These are phyloP conservation scores for Aspergillus baeticus DNA, from an alignment of 495 filamentous ascomycete species.

Conservation along the genomic window DNA sequence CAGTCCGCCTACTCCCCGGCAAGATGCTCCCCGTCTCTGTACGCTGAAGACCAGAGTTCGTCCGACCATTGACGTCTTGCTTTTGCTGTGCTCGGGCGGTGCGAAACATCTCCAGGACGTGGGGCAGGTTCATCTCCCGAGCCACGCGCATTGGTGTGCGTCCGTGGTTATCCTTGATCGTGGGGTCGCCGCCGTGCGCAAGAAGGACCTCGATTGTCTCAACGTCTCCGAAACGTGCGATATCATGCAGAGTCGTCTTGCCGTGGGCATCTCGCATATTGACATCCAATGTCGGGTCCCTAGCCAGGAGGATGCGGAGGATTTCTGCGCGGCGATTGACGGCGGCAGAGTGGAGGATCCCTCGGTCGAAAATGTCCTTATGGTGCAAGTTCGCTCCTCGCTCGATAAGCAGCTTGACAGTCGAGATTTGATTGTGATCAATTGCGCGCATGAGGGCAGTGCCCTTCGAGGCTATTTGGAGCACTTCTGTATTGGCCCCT, in stretches of 20 bases:
- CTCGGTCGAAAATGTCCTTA: constrained; percentile 8
- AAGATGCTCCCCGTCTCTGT: constrained; percentile 1
- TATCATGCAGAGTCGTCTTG: constrained; percentile 9
- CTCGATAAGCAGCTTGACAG: background rate
- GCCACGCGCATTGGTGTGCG: constrained; percentile 9
- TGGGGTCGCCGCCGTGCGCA: constrained; percentile 4
- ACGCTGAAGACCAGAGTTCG: background rate
- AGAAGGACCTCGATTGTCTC: constrained; percentile 6
- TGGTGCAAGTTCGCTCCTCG: constrained; percentile 10
- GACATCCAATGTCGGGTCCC: constrained; percentile 5
- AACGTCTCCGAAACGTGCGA: background rate
- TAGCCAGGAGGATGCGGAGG: background rate
- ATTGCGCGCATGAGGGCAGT: constrained; percentile 10
- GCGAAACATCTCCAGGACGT: background rate
- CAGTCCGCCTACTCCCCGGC: background rate
- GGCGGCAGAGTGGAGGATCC: constrained; percentile 4
- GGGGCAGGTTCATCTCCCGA: background rate
- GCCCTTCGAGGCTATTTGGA: background rate
- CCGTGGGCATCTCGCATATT: constrained; percentile 8
- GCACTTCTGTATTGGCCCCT: background rate
- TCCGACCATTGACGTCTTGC: background rate
- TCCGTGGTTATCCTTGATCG: constrained; percentile 9
- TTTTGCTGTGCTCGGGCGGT: background rate
- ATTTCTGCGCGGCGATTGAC: background rate
- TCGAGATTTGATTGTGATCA: background rate